Conservation (phyloP, 345 rosid genomes). For the Pugionium dolabratum region DNA sequence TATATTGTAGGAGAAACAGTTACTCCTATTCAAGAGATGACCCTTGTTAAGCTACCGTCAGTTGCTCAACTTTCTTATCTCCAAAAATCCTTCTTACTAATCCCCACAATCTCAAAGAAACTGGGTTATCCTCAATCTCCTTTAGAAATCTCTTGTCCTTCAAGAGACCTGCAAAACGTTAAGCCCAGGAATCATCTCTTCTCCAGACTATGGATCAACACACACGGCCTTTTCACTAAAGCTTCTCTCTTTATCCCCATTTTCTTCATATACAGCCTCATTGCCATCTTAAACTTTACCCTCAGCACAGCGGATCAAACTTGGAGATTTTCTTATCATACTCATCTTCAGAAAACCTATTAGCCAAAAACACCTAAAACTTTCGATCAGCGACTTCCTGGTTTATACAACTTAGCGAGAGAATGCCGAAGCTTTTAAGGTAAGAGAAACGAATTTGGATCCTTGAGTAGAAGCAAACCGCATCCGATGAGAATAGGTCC, state of each 20-base stretch:
- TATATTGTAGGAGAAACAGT: too few species aligned
- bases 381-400: constrained; percentile 39
- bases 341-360: constrained; percentile 42
- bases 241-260: constrained; percentile 31
- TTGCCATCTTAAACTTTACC: constrained; percentile 40
- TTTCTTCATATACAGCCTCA: constrained; percentile 38
- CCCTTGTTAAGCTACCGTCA: too few species aligned
- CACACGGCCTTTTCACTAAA: constrained; percentile 27
- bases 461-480: constrained; percentile 22
- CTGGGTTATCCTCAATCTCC: constrained; percentile 18
- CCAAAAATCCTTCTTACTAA: not conserved
- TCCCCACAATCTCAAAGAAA: not conserved
- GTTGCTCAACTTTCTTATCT: not conserved
- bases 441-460: constrained; percentile 29
- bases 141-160: constrained; percentile 39
- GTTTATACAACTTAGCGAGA: constrained; percentile 39
- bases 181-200: constrained; percentile 43
- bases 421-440: constrained; percentile 22
- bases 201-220: constrained; percentile 42
- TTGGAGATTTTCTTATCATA: constrained; percentile 44
- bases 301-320: constrained; percentile 33
- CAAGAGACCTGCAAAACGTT: constrained; percentile 41
- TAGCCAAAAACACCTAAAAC: constrained; percentile 30
- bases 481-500: constrained; percentile 37
- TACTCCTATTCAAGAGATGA: too few species aligned